Conservation (phyloP, 306 rosid species). For the Prunus mume region DNA sequence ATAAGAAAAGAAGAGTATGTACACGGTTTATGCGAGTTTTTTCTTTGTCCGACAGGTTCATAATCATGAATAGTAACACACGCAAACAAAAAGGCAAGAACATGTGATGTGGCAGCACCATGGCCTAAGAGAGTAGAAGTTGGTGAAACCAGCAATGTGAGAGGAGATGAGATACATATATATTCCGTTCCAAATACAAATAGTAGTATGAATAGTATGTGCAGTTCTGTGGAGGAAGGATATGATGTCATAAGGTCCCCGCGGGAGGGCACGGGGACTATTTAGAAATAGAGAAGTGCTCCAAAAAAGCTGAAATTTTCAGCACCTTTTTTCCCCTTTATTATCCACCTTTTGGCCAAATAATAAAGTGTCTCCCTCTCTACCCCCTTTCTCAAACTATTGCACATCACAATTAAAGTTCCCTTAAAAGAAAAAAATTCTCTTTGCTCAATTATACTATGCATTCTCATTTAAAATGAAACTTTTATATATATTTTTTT, state of each 20-base stretch:
- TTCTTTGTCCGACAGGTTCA: too few relatives aligned
- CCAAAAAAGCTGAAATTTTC: conserved; percentile 11
- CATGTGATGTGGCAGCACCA: too few relatives aligned
- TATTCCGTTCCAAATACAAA: not conserved
- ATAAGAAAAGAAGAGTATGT: too few relatives aligned
- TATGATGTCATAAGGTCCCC: conserved; percentile 21
- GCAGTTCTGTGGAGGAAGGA: conserved; percentile 7
- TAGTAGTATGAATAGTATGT: too few relatives aligned
- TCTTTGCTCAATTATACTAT: not conserved
- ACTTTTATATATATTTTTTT: not conserved
- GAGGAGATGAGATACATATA: too few relatives aligned
- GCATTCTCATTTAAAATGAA: not conserved
- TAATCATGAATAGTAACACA: not conserved
- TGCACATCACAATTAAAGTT: not conserved
- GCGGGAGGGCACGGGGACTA: conserved; percentile 11
- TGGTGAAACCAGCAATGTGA: too few relatives aligned
- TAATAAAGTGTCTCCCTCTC: not conserved
- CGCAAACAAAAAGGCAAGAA: too few relatives aligned
- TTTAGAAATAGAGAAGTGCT: not conserved
- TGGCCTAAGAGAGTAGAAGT: too few relatives aligned
- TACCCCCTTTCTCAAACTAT: not conserved
- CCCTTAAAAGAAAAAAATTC: not conserved
- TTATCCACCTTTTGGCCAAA: conserved; percentile 14
- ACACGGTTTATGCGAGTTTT: too few relatives aligned
- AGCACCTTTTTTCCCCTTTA: conserved; percentile 11